phyloP scores from a whole-genome alignment of 345 rosid species.

The Linum lewisii region DNA sequence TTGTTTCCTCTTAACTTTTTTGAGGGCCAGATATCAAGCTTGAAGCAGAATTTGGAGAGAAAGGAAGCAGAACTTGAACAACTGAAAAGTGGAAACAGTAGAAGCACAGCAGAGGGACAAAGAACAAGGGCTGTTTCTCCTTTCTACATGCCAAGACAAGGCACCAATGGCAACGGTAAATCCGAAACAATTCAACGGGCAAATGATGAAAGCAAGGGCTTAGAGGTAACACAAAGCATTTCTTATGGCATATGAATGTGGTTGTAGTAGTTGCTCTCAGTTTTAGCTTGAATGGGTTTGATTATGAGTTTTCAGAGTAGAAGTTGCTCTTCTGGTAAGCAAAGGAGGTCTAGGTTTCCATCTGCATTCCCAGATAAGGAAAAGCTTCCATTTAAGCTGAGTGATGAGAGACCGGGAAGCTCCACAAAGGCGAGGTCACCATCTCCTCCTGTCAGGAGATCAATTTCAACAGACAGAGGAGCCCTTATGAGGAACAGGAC shows the following conservation, averaged over 20 bases:
- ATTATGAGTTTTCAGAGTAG: constrained; percentile 41
- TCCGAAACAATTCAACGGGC: constrained; percentile 44
- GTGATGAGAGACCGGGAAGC: constrained; percentile 40
- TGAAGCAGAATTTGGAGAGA: constrained; percentile 66
- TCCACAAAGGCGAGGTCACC: constrained; percentile 48
- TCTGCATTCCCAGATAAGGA: constrained; percentile 59
- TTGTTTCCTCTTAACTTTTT: background rate
- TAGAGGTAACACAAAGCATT: constrained; percentile 39
- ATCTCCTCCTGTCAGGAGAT: constrained; percentile 69
- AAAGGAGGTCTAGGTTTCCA: constrained; percentile 67
- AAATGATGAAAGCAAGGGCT: constrained; percentile 34
- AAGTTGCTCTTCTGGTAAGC: constrained; percentile 83
- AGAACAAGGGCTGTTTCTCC: constrained; percentile 83
- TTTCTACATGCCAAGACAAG: constrained; percentile 52
- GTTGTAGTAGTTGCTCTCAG: too few relatives aligned
- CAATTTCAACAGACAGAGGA: constrained; percentile 79
- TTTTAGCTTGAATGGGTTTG: background rate
- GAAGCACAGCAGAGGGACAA: constrained; percentile 45
- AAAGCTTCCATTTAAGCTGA: constrained; percentile 27
- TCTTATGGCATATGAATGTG: too few relatives aligned
- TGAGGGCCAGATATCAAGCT: constrained; percentile 49
- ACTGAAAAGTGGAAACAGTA: constrained; percentile 30
- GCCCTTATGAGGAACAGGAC: constrained; percentile 42
- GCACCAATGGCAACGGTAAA: constrained; percentile 31
- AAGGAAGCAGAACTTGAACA: constrained; percentile 85